Base-by-base conservation (phyloP, 179 eudicot species). In the Patellifolia procumbens region DNA sequence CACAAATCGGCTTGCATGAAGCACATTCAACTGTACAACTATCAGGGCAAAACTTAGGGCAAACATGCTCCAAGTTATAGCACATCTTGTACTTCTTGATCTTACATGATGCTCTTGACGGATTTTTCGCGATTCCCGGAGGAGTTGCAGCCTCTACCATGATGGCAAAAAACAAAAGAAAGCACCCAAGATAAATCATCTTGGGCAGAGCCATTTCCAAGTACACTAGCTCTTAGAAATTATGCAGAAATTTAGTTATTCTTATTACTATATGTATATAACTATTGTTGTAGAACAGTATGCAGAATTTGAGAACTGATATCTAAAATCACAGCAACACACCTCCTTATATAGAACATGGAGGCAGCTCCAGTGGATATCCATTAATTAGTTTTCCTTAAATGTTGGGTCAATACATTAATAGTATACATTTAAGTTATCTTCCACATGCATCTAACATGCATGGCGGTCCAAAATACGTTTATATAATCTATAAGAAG, bases 41-140 rank as follows among this genome's bases (percentile, higher is more conserved):
- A 78, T 81, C 80, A 61, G 86, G 82, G 26, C 86, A 84, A 51
- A 71, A 84, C 56, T 84, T 78, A 37, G 86, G 86, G 20, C 84
- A 84, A 65, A 74, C 82, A 72, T 84, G 84, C 7, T 17, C 72
- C 13, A 81, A 59, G 51, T 83, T 83, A 13, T 83, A 77, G 52
- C 86, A 83, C 76, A 70, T 66, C 53, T 84, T 84, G 72, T 81
- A 84, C 84, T 81, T 78, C 74, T 70, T 78, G 8, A 74, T 78
- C 72, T 78, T 81, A 67, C 86, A 84, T 5, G 81, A 51, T 1
- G 82, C 86, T 15, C 53, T 69, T 29, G 79, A 37, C 29, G 84
- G 86, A 70, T 83, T 67, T 28, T 75, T 81, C 2, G 82, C 84
- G 20, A 78, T 84, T 29, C 86, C 82, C 3, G 86, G 86, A 0